These are phyloP conservation scores for Platanus orientalis DNA, from an alignment of 164 flowering plant species.

Conservation along the genomic window DNA sequence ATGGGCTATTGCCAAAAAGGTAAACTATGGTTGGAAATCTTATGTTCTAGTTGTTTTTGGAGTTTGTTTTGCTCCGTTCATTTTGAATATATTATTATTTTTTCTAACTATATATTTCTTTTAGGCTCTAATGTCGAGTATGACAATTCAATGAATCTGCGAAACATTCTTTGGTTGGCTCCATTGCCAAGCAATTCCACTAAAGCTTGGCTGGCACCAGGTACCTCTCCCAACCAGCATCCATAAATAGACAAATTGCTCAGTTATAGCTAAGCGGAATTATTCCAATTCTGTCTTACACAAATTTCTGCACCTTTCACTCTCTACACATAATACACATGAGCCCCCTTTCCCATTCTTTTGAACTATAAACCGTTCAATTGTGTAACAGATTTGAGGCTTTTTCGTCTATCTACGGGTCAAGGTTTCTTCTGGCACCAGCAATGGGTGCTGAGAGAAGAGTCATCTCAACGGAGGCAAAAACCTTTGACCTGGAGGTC, in stretches of 20 bases:
- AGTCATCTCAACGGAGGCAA: too few species aligned
- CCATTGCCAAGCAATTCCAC: conserved; percentile 69
- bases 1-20: conserved; percentile 96
- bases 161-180: conserved; percentile 97
- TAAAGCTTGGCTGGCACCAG: conserved; percentile 77
- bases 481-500: too few species aligned
- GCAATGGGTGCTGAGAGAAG: too few species aligned
- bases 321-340: not conserved
- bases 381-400: too few species aligned
- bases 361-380: not conserved
- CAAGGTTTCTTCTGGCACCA: too few species aligned
- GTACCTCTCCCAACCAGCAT: conserved; percentile 29
- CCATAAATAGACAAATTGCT: not conserved
- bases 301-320: not conserved
- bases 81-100: too few species aligned
- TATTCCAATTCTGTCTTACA: not conserved
- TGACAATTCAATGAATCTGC: conserved; percentile 78
- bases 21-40: conserved; percentile 15
- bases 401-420: too few species aligned
- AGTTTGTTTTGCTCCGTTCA: not conserved
- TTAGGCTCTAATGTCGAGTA: conserved; percentile 71
- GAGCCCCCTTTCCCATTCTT: not conserved
- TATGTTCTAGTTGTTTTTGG: not conserved
- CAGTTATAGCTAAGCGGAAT: not conserved
- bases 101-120: conserved; percentile 5